Evolutionary conservation across 495 filamentous ascomycete genomes (phyloP).

Genomic region (Endocarpon pusillum): DNA sequence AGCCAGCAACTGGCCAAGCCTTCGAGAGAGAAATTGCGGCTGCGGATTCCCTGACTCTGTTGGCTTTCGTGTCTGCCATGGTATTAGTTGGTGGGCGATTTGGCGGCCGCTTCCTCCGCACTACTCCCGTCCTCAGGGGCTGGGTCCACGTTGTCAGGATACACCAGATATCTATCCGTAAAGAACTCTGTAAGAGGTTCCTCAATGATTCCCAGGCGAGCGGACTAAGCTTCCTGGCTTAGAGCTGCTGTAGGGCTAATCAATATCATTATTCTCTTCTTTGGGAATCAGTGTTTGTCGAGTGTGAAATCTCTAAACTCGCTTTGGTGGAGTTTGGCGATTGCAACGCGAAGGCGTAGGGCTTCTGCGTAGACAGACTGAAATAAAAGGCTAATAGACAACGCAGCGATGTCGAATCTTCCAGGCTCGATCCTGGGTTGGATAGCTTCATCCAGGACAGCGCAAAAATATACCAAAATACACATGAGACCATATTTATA

Average conservation of each 20-base stretch:
- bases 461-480: constrained; percentile 1
- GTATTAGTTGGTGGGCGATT: background rate
- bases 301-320: constrained; percentile 3
- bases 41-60: background rate
- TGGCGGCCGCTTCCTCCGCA: background rate
- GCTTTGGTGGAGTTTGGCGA: background rate
- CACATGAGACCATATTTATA: background rate
- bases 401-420: constrained; percentile 4
- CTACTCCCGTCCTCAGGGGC: no score
- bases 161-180: constrained; percentile 6
- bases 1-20: constrained; percentile 1
- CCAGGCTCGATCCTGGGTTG: background rate
- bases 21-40: background rate
- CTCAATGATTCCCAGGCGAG: background rate
- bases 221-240: constrained; percentile 4
- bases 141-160: background rate
- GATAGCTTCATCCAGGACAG: background rate
- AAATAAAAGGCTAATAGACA: constrained; percentile 3
- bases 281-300: constrained; percentile 3
- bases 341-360: constrained; percentile 11
- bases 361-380: constrained; percentile 12
- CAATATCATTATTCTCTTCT: background rate
- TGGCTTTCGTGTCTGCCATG: background rate
- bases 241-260: constrained; percentile 1
- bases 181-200: constrained; percentile 5